These are phyloP conservation scores for Quercus suber DNA, from an alignment of 306 rosid species.

Conservation along the genomic window DNA sequence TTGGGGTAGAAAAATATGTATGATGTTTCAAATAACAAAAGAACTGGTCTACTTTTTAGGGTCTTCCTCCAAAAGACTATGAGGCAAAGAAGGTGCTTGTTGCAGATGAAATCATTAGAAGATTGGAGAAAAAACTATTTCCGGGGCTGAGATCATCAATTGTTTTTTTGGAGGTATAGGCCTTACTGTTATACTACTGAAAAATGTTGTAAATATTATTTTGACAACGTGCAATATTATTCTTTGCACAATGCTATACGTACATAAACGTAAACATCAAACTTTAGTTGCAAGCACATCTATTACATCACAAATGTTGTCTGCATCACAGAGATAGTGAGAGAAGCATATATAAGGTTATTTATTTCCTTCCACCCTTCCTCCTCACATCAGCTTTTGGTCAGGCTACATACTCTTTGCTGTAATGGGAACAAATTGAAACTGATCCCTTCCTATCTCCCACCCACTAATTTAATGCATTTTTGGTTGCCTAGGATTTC, in stretches of 20 bases:
- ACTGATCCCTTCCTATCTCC: background rate
- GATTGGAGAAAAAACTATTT: conserved; percentile 84
- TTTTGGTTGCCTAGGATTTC: background rate
- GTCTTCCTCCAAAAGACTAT: conserved; percentile 64
- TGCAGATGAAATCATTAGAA: conserved; percentile 68
- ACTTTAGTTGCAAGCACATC: background rate
- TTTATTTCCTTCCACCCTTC: background rate
- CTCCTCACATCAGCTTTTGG: background rate
- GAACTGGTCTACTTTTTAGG: conserved; percentile 41
- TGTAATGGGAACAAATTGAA: background rate
- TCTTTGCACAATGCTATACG: background rate
- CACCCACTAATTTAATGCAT: background rate
- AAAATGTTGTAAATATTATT: background rate
- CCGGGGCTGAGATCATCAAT: conserved; percentile 77
- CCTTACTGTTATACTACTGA: conserved; percentile 12
- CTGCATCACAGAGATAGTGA: background rate
- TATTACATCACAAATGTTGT: background rate
- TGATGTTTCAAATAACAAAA: conserved; percentile 12
- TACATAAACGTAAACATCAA: background rate
- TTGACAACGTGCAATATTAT: background rate
- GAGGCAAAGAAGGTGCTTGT: conserved; percentile 81
- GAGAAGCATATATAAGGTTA: background rate
- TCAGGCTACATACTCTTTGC: background rate
- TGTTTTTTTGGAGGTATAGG: conserved; percentile 71
- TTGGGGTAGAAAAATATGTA: background rate